phyloP scores from a whole-genome alignment of 805 yeast species.

The Kluyveromyces wickerhamii region DNA sequence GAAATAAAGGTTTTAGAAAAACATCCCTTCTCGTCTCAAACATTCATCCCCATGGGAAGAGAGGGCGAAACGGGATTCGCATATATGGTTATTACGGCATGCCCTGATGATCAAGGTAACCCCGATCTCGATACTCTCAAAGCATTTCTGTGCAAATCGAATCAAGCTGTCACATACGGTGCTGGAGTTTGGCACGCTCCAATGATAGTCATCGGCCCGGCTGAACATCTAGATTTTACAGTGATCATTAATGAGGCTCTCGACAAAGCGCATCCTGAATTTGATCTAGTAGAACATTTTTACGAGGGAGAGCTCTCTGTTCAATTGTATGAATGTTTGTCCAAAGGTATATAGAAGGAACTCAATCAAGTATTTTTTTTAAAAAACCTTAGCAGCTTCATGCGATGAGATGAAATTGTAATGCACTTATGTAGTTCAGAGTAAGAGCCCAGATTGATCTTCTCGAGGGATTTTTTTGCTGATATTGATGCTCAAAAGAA shows the following conservation, averaged over 20 bases:
- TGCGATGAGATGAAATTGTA: too few species aligned
- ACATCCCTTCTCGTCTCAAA: slow-evolving; percentile 84
- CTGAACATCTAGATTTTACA: slow-evolving; percentile 58
- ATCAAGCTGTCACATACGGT: slow-evolving; percentile 86
- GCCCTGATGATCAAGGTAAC: slow-evolving; percentile 38
- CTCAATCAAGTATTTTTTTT: too few species aligned
- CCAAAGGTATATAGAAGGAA: too few species aligned
- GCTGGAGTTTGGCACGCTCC: slow-evolving; percentile 89
- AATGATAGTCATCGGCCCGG: slow-evolving; percentile 71
- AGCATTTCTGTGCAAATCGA: slow-evolving; percentile 72
- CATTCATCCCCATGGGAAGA: slow-evolving; percentile 91
- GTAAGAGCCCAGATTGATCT: too few species aligned
- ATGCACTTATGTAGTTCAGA: too few species aligned
- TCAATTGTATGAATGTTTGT: slow-evolving; percentile 6
- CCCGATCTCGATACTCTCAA: slow-evolving; percentile 56
- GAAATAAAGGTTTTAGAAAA: slow-evolving; percentile 69
- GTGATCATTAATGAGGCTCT: slow-evolving; percentile 86
- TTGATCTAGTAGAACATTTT: slow-evolving; percentile 72
- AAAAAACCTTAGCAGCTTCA: too few species aligned
- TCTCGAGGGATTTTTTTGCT: too few species aligned
- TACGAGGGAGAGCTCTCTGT: slow-evolving; percentile 32
- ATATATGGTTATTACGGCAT: slow-evolving; percentile 77
- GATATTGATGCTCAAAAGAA: slow-evolving; percentile 1
- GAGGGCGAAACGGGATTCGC: slow-evolving; percentile 43
- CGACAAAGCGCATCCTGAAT: slow-evolving; percentile 46